These are phyloP conservation scores for Fusarium hostae DNA, from an alignment of 2,329 filamentous ascomycete genomes.

Conservation along the genomic window DNA sequence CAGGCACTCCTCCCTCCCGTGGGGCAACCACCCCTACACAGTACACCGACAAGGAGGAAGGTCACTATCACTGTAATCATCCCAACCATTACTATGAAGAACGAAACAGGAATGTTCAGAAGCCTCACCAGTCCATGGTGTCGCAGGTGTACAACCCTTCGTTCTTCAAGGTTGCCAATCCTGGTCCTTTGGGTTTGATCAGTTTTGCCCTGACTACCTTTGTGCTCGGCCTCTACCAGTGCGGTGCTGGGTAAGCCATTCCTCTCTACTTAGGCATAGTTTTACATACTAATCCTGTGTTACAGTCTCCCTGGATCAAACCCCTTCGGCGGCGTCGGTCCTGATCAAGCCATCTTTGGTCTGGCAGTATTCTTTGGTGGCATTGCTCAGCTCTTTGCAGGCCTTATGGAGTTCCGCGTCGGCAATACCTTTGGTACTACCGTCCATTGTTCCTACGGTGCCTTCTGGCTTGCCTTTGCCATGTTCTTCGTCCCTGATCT, in stretches of 20 bases:
- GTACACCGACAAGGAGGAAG: conserved; percentile 38
- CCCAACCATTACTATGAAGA: conserved; percentile 30
- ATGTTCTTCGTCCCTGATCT: conserved; percentile 65
- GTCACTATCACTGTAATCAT: conserved; percentile 26
- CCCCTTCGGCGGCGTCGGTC: conserved; percentile 49
- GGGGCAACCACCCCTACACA: conserved; percentile 43
- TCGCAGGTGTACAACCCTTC: conserved; percentile 50
- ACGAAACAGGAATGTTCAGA: conserved; percentile 13
- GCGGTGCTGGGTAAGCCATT: conserved; percentile 60
- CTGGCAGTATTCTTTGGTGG: conserved; percentile 67
- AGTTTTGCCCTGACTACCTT: conserved; percentile 75
- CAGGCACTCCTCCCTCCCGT: conserved; percentile 33
- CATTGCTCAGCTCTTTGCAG: conserved; percentile 73
- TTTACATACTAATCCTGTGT: not conserved
- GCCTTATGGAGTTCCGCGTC: conserved; percentile 65
- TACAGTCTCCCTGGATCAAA: conserved; percentile 49
- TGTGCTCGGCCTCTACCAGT: conserved; percentile 62
- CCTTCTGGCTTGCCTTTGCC: conserved; percentile 70
- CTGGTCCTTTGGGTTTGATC: conserved; percentile 68
- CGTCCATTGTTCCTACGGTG: conserved; percentile 69
- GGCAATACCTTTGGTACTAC: conserved; percentile 74
- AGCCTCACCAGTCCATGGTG: conserved; percentile 49
- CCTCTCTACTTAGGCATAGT: not conserved
- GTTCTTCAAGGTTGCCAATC: conserved; percentile 64
- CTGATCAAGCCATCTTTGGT: conserved; percentile 52